Base-by-base conservation (phyloP, 352 stramenopile species). In the Phytophthora sojae region DNA sequence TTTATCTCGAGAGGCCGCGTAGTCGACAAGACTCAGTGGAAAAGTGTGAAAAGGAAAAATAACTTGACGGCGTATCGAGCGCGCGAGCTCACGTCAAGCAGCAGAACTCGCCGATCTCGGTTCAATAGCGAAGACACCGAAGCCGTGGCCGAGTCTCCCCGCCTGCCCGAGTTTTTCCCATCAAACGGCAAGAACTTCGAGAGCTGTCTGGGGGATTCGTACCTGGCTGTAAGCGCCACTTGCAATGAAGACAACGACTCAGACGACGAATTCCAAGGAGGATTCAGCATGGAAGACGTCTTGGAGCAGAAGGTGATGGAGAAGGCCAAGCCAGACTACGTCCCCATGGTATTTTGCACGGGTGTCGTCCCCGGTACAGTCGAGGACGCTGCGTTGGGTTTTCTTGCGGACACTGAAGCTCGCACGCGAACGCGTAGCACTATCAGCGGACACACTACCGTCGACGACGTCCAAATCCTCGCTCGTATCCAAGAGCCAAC, bases 21-120 rank as follows among this genome's bases (percentile, higher is more conserved):
- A 26, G 68, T 89, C 9, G 49, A 79, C 26, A 61, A 55, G 9
- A 56, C 71, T 7, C 71, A 77, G 51, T 91, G 83, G 83, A 86
- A 85, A 52, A 66, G 74, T 21, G 53, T 85, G 14, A 80, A 81
- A 45, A 64, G 63, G 19, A 83, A 79, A 21, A 76, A 88, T 49
- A 75, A 77, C 56, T 50, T 88, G 39, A 62, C 71, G 14, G 61
- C 82, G 4, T 90, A 81, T 39, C 73, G 75, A 59, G 67, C 79
- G 57, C 78, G 82, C 26, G 57, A 39, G 5, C 23, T 50, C 23
- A 0, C 26, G 29, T 11, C 29, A 35, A 39, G 26, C 37, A 11
- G n/a, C 37, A 64, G 45, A 56, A 57, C 52, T 68, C 23, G 30
- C 62, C 19, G 72, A 53, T 14, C 19, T 21, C 14, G 55, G 47